A percentile compares a stretch with the other conserved stretches of the same genome.
These are phyloP conservation scores for Podospora pseudopauciseta DNA, from an alignment of 495 filamentous ascomycete genomes.

Conservation along the genomic window DNA sequence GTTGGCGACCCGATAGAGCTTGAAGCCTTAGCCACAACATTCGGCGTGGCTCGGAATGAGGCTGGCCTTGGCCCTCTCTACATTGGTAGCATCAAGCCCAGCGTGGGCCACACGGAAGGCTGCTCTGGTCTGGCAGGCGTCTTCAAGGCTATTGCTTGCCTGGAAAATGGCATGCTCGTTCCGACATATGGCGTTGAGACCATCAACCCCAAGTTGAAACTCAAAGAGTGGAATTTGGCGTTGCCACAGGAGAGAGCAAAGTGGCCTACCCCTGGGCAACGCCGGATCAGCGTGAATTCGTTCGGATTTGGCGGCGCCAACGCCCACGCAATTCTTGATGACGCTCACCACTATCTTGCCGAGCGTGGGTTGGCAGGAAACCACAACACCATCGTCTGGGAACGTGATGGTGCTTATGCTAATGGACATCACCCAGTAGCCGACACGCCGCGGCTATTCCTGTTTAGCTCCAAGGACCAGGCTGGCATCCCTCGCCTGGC, in stretches of 20 bases:
- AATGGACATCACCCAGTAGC: too few species aligned
- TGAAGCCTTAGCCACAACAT: neutral
- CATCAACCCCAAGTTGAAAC: constrained; percentile 38
- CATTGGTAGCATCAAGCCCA: constrained; percentile 43
- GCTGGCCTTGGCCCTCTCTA: neutral
- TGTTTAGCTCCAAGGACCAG: constrained; percentile 2
- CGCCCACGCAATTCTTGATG: constrained; percentile 41
- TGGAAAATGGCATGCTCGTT: constrained; percentile 48
- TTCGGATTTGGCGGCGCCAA: constrained; percentile 47
- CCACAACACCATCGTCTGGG: constrained; percentile 6
- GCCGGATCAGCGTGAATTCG: constrained; percentile 32
- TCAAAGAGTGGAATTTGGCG: constrained; percentile 40
- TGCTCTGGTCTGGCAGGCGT: constrained; percentile 50
- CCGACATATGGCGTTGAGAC: constrained; percentile 42
- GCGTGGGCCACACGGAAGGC: constrained; percentile 55
- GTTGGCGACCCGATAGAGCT: constrained; percentile 50
- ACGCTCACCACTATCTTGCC: constrained; percentile 26
- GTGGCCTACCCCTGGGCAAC: constrained; percentile 13
- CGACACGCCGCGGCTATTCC: neutral
- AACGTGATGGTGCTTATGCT: neutral
- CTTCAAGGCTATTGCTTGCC: constrained; percentile 52
- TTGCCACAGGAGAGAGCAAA: constrained; percentile 18
- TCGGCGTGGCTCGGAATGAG: neutral
- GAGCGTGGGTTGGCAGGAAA: constrained; percentile 2
- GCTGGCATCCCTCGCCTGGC: constrained; percentile 1